Base-by-base conservation (phyloP, 345 rosid genomes). In the Iberis pinnata region DNA sequence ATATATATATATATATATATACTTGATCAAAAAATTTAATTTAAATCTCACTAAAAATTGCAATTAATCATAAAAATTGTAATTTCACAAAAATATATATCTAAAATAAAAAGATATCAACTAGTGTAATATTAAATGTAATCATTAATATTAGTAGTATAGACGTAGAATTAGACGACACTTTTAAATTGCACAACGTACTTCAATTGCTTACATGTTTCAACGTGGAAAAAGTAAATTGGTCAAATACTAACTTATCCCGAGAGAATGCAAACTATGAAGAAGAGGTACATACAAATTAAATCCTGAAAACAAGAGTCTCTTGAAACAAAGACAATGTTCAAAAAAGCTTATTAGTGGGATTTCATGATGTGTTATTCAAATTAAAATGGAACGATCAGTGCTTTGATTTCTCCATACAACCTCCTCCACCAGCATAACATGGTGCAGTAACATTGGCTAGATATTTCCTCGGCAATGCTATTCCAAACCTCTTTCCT, bases 381-480 rank as follows among this genome's bases (percentile, higher is more conserved):
- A n/a, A n/a, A n/a, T n/a, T n/a, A n/a, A n/a, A n/a, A n/a, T n/a
- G n/a, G n/a, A n/a, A n/a, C n/a, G n/a, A n/a, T n/a, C n/a, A n/a
- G n/a, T n/a, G n/a, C n/a, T n/a, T n/a, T n/a, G n/a, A n/a, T n/a
- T n/a, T n/a, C n/a, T n/a, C 67, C 72, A 67, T 67, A 41, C 72
- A 67, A n/a, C n/a, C n/a, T 27, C 72, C 47, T 67, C 52, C 57
- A 38, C 56, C 61, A 0, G 67, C 56, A 19, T 60, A 60, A 40
- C 67, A 67, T 1, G 56, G 52, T 1, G 71, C 61, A 24, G 71
- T 41, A 41, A 67, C 72, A 48, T 53, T 67, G 24, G 66, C 44
- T 54, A 67, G 19, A 35, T 67, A 67, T 18, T 60, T 67, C 35
- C 3, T 67, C 4, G 72, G 72, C 46, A 67, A 53, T 41, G 46